Conservation (phyloP, 768 basidiomycete genomes). For the Agaricus sinodeliciosus region DNA sequence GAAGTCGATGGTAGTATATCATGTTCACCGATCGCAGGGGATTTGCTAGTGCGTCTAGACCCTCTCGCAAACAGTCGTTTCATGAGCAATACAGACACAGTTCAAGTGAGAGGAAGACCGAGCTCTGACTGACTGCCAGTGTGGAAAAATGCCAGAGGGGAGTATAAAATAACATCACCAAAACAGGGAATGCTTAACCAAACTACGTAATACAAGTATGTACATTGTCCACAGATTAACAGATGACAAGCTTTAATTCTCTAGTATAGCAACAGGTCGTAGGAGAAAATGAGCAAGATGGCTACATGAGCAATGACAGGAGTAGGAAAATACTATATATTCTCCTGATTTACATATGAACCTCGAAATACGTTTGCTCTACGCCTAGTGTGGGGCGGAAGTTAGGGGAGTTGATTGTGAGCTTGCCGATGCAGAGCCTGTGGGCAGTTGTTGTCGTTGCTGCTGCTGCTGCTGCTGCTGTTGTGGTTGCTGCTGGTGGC, state of each 20-base stretch:
- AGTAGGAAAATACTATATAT: background rate
- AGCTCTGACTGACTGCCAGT: background rate
- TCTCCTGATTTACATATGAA: background rate
- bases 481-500: conserved; percentile 1
- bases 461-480: conserved; percentile 18
- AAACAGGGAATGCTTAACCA: background rate
- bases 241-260: background rate
- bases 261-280: conserved; percentile 8
- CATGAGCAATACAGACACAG: conserved; percentile 20
- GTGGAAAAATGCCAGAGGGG: background rate
- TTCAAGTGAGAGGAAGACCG: background rate
- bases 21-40: background rate
- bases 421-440: background rate
- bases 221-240: conserved; percentile 2
- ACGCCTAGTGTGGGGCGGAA: background rate
- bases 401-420: conserved; percentile 4
- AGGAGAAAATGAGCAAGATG: background rate
- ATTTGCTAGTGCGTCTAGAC: conserved; percentile 19
- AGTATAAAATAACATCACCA: conserved; percentile 5
- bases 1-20: conserved; percentile 1
- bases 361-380: background rate
- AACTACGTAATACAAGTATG: conserved; percentile 7
- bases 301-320: conserved; percentile 1
- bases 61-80: conserved; percentile 35
- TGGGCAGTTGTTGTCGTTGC: conserved; percentile 14